A percentile compares a stretch with the other conserved stretches of the same genome.
Conservation (phyloP, 352 stramenopile genomes). For the Pythium diclinum region DNA sequence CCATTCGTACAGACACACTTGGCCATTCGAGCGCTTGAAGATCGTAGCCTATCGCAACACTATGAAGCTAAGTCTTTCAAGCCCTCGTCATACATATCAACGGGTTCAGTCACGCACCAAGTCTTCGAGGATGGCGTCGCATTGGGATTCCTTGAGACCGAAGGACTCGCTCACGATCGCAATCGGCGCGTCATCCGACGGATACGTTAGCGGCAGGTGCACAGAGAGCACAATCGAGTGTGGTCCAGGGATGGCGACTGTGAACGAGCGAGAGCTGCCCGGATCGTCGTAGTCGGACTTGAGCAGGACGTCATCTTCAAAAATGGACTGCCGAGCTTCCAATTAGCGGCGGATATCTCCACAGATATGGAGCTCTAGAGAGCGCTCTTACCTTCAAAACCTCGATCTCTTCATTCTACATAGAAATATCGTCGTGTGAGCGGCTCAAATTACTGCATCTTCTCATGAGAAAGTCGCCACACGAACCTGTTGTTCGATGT, state of each 20-base stretch:
- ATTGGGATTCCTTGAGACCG: constrained; percentile 64
- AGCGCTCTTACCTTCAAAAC: constrained; percentile 55
- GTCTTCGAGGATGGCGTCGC: constrained; percentile 59
- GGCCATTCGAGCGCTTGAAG: constrained; percentile 65
- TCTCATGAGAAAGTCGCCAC: neutral
- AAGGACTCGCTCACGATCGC: constrained; percentile 82
- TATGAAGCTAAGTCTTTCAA: too few species aligned
- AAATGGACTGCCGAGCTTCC: constrained; percentile 55
- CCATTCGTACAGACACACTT: constrained; percentile 87
- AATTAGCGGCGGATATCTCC: neutral
- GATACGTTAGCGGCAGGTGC: constrained; percentile 70
- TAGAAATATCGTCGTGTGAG: neutral
- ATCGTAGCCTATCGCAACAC: too few species aligned
- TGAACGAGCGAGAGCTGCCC: constrained; percentile 48
- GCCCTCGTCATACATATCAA: too few species aligned
- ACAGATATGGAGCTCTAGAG: neutral
- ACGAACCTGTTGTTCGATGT: constrained; percentile 53
- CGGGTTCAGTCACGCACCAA: neutral
- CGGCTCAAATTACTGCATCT: neutral
- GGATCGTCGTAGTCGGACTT: constrained; percentile 46
- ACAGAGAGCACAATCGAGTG: constrained; percentile 69
- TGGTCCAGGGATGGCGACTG: constrained; percentile 50
- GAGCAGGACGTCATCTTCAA: constrained; percentile 61
- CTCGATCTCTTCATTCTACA: constrained; percentile 72
- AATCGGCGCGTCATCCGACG: constrained; percentile 61